Base-by-base conservation (phyloP, 495 filamentous ascomycete genomes). In the Penicillium tannophilum region DNA sequence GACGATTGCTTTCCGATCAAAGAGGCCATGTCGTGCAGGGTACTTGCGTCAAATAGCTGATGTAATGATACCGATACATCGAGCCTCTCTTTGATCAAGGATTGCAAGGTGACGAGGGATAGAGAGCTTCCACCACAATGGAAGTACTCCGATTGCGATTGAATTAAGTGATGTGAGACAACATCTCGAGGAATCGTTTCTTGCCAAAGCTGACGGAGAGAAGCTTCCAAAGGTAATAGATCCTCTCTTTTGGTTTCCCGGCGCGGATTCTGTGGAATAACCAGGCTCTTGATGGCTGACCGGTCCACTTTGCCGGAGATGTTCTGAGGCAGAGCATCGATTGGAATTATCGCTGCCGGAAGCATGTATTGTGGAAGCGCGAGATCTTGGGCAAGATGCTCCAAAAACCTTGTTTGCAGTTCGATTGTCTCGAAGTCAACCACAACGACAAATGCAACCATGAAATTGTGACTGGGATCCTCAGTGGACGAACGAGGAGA, bases 311-410 rank as follows among this genome's bases (percentile, higher is more conserved):
- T 85, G 1, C 65, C 63, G 7, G 71, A 70, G 11, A 47, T 66
- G 1, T 58, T 85, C 10, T 62, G 53, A 0, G 82, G 82, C 24
- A 86, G 33, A 0, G 42, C n/a, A 3, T 72, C 64, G 2, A 84
- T 41, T 0, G 66, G 62, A 23, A 84, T 64, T 1, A 72, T 52
- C 3, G 63, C 47, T 2, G 70, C 63, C 0, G 84, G 83, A 9
- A 63, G 54, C 77, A 84, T 82, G 59, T 82, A 81, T 16, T 56
- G 60, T 0, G 82, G 82, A 9, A 85, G 42, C 0, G 65, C 71
- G 6, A 81, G 60, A 16, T 59, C 45, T 9, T 12, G 12, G 3
- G 7, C 2, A 9, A 69, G 44, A 2, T 47, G 28, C 1, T 46
- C 7, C 6, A 67, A 45, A 23, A 63, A 54, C 8, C 19, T 17